Evolutionary conservation across 257 asterid species (phyloP).

Genomic region (Haberlea rhodopensis): DNA sequence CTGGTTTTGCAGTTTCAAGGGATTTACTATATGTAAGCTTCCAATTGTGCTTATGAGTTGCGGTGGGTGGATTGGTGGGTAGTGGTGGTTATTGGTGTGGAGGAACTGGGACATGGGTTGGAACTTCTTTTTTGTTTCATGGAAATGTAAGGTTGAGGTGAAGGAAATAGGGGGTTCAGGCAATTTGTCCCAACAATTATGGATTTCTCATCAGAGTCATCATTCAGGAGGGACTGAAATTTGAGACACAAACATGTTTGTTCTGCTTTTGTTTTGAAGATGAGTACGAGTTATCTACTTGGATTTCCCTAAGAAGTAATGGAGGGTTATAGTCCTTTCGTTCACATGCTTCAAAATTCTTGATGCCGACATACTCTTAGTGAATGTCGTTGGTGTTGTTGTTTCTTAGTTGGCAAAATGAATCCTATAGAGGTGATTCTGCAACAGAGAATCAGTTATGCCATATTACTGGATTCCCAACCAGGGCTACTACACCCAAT

Average conservation of each 20-base stretch:
- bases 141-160: not conserved
- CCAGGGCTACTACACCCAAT: not conserved
- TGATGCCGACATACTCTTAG: not conserved
- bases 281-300: not conserved
- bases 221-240: not conserved
- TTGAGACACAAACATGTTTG: not conserved
- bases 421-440: not conserved
- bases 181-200: not conserved
- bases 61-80: not conserved
- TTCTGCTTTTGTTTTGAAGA: not conserved
- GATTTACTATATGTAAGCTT: not conserved
- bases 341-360: not conserved
- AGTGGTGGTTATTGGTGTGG: not conserved
- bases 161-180: not conserved
- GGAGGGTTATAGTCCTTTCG: not conserved
- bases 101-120: not conserved
- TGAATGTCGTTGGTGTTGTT: not conserved
- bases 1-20: constrained; percentile 15
- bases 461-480: not conserved
- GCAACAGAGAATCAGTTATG: not conserved
- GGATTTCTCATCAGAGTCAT: not conserved
- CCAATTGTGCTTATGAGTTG: not conserved
- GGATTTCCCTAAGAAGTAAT: not conserved
- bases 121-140: not conserved
- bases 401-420: not conserved